phyloP scores from a whole-genome alignment of 495 filamentous ascomycete species.

The Daldinia concentrica region DNA sequence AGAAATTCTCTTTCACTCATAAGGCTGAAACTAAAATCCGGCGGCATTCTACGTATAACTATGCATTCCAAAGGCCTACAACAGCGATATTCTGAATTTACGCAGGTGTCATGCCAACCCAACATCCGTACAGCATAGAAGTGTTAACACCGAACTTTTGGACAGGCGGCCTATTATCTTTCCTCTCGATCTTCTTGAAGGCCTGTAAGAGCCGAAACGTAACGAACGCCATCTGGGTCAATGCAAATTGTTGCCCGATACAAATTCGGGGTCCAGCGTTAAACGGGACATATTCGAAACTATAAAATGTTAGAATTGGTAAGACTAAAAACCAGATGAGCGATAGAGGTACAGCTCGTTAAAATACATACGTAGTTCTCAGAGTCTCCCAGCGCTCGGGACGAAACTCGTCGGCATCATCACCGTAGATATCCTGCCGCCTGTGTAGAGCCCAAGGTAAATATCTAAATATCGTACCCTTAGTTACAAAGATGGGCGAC shows the following conservation, averaged over 20 bases:
- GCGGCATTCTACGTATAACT: too few species aligned
- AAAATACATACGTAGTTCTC: constrained; percentile 33
- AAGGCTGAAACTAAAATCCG: not conserved
- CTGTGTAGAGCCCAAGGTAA: constrained; percentile 58
- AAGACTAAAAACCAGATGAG: not conserved
- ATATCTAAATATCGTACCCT: constrained; percentile 57
- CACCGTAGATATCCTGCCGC: constrained; percentile 54
- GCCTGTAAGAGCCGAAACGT: constrained; percentile 67
- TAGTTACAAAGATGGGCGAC: constrained; percentile 56
- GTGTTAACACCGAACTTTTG: constrained; percentile 47
- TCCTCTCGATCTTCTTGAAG: constrained; percentile 63
- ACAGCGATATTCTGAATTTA: not conserved
- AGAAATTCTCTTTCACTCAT: too few species aligned
- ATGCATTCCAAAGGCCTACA: too few species aligned
- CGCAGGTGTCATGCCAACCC: constrained; percentile 46
- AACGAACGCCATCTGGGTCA: constrained; percentile 67
- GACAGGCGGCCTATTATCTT: constrained; percentile 53
- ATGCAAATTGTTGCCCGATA: constrained; percentile 66
- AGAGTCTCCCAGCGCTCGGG: constrained; percentile 58
- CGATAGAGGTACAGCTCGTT: not conserved
- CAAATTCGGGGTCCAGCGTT: constrained; percentile 72
- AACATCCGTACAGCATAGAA: constrained; percentile 52
- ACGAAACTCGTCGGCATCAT: constrained; percentile 56
- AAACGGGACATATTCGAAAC: constrained; percentile 71
- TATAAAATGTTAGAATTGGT: constrained; percentile 31